Conservation (phyloP, 75 land plant species). For the Azolla pinnata region DNA sequence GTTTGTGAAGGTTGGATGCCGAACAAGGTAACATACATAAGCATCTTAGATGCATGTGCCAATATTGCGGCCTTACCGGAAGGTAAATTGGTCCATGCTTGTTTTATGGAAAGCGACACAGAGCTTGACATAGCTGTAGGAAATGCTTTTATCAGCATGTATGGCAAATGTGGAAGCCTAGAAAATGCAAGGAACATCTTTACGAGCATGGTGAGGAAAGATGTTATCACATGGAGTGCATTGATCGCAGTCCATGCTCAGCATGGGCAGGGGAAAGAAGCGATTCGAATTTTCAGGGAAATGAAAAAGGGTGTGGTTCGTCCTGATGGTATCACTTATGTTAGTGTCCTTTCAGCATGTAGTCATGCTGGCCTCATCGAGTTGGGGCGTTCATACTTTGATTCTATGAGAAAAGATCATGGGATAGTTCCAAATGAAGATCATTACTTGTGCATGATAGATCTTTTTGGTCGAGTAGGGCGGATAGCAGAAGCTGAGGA, state of each 20-base stretch:
- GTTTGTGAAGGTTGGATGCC: background rate
- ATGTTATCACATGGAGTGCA: constrained; percentile 9
- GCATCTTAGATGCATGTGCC: constrained; percentile 5
- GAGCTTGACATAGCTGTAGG: background rate
- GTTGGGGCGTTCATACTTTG: constrained; percentile 5
- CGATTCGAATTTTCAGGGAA: background rate
- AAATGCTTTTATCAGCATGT: constrained; percentile 6
- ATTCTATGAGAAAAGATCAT: constrained; percentile 1
- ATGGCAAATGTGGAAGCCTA: constrained; percentile 13
- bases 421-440: constrained; percentile 3
- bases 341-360: constrained; percentile 6
- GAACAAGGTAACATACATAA: constrained; percentile 1
- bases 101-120: background rate
- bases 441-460: constrained; percentile 4
- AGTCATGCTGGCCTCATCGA: constrained; percentile 8
- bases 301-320: background rate
- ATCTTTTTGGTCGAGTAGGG: constrained; percentile 8
- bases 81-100: constrained; percentile 6
- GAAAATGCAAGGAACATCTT: background rate
- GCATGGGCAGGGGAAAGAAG: constrained; percentile 6
- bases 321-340: constrained; percentile 5
- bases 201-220: background rate
- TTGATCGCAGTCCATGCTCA: constrained; percentile 12
- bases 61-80: background rate
- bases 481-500: constrained; percentile 5